Percentiles rank a stretch among this genome's conserved stretches.
phyloP scores from a whole-genome alignment of 192 early-diverging fungal genomes.

The Linnemannia exigua region DNA sequence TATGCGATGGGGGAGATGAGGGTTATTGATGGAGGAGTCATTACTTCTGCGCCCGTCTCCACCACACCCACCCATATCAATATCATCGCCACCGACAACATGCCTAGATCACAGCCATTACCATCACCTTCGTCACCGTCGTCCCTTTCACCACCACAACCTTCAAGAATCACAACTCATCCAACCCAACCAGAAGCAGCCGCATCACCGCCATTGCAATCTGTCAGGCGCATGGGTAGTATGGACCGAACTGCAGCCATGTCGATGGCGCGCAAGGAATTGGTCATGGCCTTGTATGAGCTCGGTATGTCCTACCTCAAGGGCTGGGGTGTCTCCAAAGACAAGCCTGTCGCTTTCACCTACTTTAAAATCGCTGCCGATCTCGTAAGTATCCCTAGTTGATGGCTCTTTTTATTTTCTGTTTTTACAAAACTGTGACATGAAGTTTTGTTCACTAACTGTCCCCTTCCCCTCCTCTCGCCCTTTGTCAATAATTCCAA shows the following conservation, averaged over 20 bases:
- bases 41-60: neutral
- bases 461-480: neutral
- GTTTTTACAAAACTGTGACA: neutral
- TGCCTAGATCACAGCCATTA: neutral
- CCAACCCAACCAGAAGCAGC: neutral
- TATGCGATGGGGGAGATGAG: constrained; percentile 71
- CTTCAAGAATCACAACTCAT: neutral
- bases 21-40: constrained; percentile 52
- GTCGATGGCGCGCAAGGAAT: constrained; percentile 68
- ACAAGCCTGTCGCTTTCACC: constrained; percentile 81
- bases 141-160: neutral
- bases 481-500: neutral
- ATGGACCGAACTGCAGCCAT: constrained; percentile 47
- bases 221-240: constrained; percentile 47
- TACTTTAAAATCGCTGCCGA: constrained; percentile 90
- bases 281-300: constrained; percentile 88
- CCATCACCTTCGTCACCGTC: constrained; percentile 9
- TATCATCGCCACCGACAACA: neutral
- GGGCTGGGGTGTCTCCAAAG: constrained; percentile 85
- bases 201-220: neutral
- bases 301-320: constrained; percentile 78
- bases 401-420: neutral
- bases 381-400: constrained; percentile 49
- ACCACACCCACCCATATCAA: neutral
- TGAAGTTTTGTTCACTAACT: too few relatives aligned